Percentiles rank a stretch among this genome's conserved stretches.
phyloP scores from a whole-genome alignment of 768 basidiomycete genomes.

The Collybiopsis confluens region DNA sequence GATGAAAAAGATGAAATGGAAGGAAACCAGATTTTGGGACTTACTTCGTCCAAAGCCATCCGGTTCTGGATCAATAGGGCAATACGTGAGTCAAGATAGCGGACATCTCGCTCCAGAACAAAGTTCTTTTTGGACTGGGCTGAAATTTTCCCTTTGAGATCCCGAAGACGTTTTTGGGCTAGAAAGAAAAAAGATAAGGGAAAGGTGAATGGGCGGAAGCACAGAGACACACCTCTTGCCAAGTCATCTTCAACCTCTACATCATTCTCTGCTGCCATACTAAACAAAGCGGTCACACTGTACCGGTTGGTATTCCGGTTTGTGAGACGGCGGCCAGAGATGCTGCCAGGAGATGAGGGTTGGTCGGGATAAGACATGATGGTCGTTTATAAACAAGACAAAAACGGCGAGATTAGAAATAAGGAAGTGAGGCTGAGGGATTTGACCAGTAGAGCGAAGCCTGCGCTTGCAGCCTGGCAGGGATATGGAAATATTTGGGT shows the following conservation, averaged over 20 bases:
- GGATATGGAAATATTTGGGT: no score
- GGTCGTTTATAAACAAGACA: constrained; percentile 28
- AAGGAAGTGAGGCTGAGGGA: constrained; percentile 11
- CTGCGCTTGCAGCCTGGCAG: constrained; percentile 38
- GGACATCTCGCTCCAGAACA: constrained; percentile 96
- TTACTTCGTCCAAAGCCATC: constrained; percentile 92
- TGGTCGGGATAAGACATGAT: constrained; percentile 62
- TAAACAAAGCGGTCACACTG: constrained; percentile 92
- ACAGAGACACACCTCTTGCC: constrained; percentile 62
- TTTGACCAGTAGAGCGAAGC: constrained; percentile 29
- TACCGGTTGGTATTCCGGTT: constrained; percentile 96
- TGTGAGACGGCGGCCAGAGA: constrained; percentile 72
- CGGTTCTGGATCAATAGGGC: constrained; percentile 97
- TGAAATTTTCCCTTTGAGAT: constrained; percentile 95
- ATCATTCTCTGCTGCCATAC: constrained; percentile 98
- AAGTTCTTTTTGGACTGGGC: constrained; percentile 99
- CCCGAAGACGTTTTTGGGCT: constrained; percentile 97
- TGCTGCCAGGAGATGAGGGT: constrained; percentile 57
- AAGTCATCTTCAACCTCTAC: constrained; percentile 97
- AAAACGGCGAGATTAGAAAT: constrained; percentile 16
- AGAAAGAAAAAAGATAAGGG: constrained; percentile 11
- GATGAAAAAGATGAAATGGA: constrained; percentile 5
- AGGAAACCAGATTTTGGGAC: constrained; percentile 19
- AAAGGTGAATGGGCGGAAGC: constrained; percentile 5
- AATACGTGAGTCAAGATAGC: constrained; percentile 96